phyloP scores from a whole-genome alignment of 2,329 filamentous ascomycete species.

The Tolypocladium tropicale region DNA sequence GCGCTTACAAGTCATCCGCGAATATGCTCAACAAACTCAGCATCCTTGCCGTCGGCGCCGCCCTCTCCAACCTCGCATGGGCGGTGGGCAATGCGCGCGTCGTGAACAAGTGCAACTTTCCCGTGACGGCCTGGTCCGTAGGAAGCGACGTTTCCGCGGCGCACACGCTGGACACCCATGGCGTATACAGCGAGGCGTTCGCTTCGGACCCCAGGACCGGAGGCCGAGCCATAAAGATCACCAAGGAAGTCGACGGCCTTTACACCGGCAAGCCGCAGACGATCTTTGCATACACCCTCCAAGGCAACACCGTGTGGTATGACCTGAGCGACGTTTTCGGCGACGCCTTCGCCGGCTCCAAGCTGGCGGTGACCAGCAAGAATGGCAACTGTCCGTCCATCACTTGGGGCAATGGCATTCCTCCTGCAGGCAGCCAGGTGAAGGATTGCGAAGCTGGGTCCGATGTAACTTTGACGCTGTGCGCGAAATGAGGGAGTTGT shows the following conservation, averaged over 20 bases:
- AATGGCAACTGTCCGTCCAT: slow-evolving; percentile 22
- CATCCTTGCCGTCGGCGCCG: slow-evolving; percentile 3
- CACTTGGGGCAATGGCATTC: slow-evolving; percentile 22
- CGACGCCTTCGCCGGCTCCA: slow-evolving; percentile 22
- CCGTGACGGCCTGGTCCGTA: slow-evolving; percentile 28
- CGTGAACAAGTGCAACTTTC: slow-evolving; percentile 23
- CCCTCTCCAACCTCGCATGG: slow-evolving; percentile 4
- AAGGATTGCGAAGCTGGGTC: slow-evolving; percentile 21
- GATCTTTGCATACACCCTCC: slow-evolving; percentile 28
- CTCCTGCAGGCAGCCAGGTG: slow-evolving; percentile 25
- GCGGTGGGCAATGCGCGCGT: slow-evolving; percentile 22
- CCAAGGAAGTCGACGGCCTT: slow-evolving; percentile 21
- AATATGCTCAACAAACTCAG: slow-evolving; percentile 8
- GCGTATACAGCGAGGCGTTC: slow-evolving; percentile 22
- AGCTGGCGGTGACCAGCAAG: slow-evolving; percentile 18
- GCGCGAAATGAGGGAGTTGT: slow-evolving; percentile 7
- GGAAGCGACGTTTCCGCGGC: slow-evolving; percentile 17
- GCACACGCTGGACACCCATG: slow-evolving; percentile 14
- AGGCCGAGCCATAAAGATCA: slow-evolving; percentile 28
- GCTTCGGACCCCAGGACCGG: slow-evolving; percentile 23
- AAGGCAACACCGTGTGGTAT: slow-evolving; percentile 24
- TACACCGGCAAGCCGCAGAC: slow-evolving; percentile 29
- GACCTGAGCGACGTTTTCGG: slow-evolving; percentile 30
- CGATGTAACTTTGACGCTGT: slow-evolving; percentile 26
- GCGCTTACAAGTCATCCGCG: background rate